phyloP scores from a whole-genome alignment of 2,329 filamentous ascomycete genomes.

The Penicillium sp. region DNA sequence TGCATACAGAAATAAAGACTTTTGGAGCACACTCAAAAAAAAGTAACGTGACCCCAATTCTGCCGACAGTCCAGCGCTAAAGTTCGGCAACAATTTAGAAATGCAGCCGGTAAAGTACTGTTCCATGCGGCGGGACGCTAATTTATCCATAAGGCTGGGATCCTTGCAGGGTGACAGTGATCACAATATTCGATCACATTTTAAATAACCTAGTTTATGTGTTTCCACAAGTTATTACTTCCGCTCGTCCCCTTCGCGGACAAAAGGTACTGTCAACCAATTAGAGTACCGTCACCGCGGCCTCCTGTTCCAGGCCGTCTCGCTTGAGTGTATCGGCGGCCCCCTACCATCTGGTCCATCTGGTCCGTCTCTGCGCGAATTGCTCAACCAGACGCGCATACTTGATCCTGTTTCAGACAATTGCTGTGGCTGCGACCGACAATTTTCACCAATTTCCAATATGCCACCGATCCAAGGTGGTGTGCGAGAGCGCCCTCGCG shows the following conservation, averaged over 20 bases:
- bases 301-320: not conserved
- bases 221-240: no score
- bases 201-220: not conserved
- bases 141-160: not conserved
- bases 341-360: not conserved
- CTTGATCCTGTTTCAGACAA: not conserved
- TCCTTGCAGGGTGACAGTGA: not conserved
- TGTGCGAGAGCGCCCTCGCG: constrained; percentile 36
- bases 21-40: no score
- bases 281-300: not conserved
- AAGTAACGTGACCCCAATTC: no score
- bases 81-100: no score
- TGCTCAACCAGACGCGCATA: not conserved
- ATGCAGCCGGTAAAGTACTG: not conserved
- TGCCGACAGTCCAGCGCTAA: no score
- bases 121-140: not conserved
- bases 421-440: no score
- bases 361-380: no score
- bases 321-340: not conserved
- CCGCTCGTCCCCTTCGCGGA: not conserved
- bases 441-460: constrained; percentile 1
- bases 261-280: not conserved
- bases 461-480: constrained; percentile 46
- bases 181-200: not conserved
- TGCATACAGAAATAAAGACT: no score